Evolutionary conservation across 179 eudicot genomes (phyloP), one percentile per base, ranked within the genome.

Genomic region (Silene coronaria): DNA sequence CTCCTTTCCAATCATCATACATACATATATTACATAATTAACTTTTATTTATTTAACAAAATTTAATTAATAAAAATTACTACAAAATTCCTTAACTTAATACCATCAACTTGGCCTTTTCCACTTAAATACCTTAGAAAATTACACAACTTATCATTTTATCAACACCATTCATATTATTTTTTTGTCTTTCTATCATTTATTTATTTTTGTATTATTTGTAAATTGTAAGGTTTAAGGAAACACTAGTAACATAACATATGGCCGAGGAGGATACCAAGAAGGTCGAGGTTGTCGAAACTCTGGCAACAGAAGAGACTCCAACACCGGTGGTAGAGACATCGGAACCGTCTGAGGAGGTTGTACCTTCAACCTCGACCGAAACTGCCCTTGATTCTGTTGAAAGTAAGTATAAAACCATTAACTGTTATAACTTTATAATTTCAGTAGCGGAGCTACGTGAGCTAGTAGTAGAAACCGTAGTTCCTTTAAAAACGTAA

Each of bases 401-500:
- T 71, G 88, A 85, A 86, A 85, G 96, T 90, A 82, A 75, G 78
- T 71, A n/a, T 71, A 3, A 6, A 67, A 36, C 42, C 6, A 34
- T 11, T 1, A 24, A 23, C 34, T 23, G 8, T 10, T 34, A 12
- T 6, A 13, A 26, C 38, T 62, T 10, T 42, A 42, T 10, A 42
- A 42, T 42, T 42, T 42, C 3, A 42, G 48, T 42, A 42, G 14
- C 48, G 48, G 45, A 36, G 11, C 45, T 36, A 36, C 10, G 11
- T 36, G 45, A 2, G 45, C 1, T 36, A 36, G 45, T n/a, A n/a
- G n/a, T 36, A 36, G 45, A 7, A 11, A 42, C 48, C 0, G 13
- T 11, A 2, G 3, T 42, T 0, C 48, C 0, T 42, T 42, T 42
- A 42, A 42, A 13, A 10, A 42, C 48, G 45, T n/a, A 9, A 42